These are phyloP conservation scores for Sophora flavescens DNA, from an alignment of 306 rosid species.

Conservation along the genomic window DNA sequence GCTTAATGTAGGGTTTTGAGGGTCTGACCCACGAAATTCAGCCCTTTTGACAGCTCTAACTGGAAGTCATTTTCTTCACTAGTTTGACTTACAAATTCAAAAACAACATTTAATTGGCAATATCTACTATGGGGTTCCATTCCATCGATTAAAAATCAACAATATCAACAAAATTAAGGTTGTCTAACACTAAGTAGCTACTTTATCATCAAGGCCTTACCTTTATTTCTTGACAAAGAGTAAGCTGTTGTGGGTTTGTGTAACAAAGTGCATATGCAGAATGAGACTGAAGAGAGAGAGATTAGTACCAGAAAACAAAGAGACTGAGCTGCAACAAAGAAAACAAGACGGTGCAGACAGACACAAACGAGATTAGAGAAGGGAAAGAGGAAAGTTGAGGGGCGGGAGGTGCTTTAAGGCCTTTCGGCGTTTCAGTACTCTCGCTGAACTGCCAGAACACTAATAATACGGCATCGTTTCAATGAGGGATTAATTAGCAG, in stretches of 20 bases:
- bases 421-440: neutral
- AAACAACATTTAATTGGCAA: neutral
- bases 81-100: neutral
- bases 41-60: too few relatives aligned
- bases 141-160: too few relatives aligned
- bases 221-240: neutral
- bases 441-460: neutral
- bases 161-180: neutral
- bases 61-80: neutral
- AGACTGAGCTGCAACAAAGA: neutral
- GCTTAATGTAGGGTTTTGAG: too few relatives aligned
- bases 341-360: neutral
- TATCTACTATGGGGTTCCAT: neutral
- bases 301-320: conserved; percentile 6
- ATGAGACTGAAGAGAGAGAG: neutral
- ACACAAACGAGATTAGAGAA: too few relatives aligned
- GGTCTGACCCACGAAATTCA: too few relatives aligned
- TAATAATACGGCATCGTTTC: too few relatives aligned
- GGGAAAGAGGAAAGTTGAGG: neutral
- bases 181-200: neutral
- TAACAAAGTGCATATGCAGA: neutral
- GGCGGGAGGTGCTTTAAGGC: neutral
- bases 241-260: neutral
- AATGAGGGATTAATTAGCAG: neutral
- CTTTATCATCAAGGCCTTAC: neutral